phyloP scores from a whole-genome alignment of 164 flowering plant genomes.

The Sedum album region DNA sequence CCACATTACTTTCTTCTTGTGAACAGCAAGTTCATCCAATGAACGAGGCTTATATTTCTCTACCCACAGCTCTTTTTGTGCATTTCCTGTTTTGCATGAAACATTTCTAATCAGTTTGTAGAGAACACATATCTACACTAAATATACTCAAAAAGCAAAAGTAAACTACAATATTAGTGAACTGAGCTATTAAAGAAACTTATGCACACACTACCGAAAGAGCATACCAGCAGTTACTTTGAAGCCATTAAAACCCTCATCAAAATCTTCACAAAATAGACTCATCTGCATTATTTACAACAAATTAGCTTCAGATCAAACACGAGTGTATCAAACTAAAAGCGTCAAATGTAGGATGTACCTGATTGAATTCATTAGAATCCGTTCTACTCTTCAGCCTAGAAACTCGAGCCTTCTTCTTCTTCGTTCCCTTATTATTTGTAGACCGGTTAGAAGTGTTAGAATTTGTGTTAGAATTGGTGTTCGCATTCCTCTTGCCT shows the following conservation, averaged over 20 bases:
- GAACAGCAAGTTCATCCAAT: constrained; percentile 77
- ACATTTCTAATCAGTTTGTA: constrained; percentile 10
- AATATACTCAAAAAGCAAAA: background rate
- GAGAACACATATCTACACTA: background rate
- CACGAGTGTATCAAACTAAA: background rate
- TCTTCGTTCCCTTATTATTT: background rate
- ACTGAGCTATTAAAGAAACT: background rate
- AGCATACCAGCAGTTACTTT: constrained; percentile 61
- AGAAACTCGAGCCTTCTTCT: background rate
- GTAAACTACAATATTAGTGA: background rate
- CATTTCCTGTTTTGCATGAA: constrained; percentile 24
- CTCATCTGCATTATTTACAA: constrained; percentile 35
- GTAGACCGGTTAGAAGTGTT: background rate
- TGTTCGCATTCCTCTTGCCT: background rate
- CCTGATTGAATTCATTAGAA: constrained; percentile 18
- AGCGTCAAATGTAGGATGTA: background rate
- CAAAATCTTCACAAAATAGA: constrained; percentile 48
- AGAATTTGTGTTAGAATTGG: background rate
- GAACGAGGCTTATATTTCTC: constrained; percentile 71
- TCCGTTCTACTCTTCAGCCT: constrained; percentile 2
- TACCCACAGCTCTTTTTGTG: constrained; percentile 57
- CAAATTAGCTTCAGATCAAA: background rate
- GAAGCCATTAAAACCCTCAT: constrained; percentile 47
- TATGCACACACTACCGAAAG: background rate
- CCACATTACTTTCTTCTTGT: constrained; percentile 71